Percentiles rank a stretch among this genome's conserved stretches.
Evolutionary conservation across 345 rosid genomes (phyloP).

Genomic region (Raphanus sativus): DNA sequence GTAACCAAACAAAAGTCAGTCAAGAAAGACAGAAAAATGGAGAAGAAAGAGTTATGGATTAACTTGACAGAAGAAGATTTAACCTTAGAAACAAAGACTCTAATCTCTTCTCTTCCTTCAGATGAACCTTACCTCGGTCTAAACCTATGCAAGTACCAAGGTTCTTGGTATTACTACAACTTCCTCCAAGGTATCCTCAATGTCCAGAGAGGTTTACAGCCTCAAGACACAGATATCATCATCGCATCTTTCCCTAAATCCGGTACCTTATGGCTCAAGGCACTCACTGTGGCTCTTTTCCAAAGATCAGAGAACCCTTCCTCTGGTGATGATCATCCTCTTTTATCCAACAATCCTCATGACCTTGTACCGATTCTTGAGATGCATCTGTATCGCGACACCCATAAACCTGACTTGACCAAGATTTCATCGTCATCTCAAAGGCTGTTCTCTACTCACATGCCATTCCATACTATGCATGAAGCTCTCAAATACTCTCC

Average conservation of each 20-base stretch:
- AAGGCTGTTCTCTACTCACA: slow-evolving; percentile 46
- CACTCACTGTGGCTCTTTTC: slow-evolving; percentile 42
- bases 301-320: slow-evolving; percentile 25
- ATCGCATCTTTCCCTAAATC: slow-evolving; percentile 48
- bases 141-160: slow-evolving; percentile 44
- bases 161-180: slow-evolving; percentile 19
- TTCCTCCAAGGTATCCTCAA: slow-evolving; percentile 38
- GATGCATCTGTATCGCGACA: neutral
- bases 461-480: slow-evolving; percentile 44
- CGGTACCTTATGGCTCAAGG: slow-evolving; percentile 59
- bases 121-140: slow-evolving; percentile 27
- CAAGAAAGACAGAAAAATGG: neutral
- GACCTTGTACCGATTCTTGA: slow-evolving; percentile 48
- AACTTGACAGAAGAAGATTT: neutral
- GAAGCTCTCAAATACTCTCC: slow-evolving; percentile 31
- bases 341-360: slow-evolving; percentile 46
- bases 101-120: slow-evolving; percentile 41
- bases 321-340: slow-evolving; percentile 34
- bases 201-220: slow-evolving; percentile 44
- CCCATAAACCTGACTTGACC: slow-evolving; percentile 30
- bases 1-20: neutral
- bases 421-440: slow-evolving; percentile 32
- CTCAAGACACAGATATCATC: slow-evolving; percentile 42
- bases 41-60: neutral
- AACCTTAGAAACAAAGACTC: slow-evolving; percentile 31